Conservation (phyloP, 441 rosid species). For the Iberis amara region DNA sequence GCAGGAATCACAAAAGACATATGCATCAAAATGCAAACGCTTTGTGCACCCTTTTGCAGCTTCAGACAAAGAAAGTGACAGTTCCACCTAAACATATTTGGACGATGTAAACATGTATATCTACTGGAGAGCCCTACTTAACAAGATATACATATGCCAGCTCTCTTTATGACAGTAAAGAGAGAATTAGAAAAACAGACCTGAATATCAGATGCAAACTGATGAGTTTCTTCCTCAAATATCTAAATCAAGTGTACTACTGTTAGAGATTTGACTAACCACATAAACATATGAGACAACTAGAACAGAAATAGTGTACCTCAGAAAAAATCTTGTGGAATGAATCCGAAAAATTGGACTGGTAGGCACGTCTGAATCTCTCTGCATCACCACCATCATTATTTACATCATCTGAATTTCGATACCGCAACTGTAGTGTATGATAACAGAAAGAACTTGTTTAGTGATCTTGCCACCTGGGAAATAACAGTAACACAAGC, state of each 20-base stretch:
- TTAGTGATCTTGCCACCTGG: constrained; percentile 16
- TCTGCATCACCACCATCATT: constrained; percentile 46
- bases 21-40: constrained; percentile 61
- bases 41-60: constrained; percentile 84
- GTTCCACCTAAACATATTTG: constrained; percentile 49
- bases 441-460: constrained; percentile 5
- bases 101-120: constrained; percentile 20
- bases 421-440: constrained; percentile 35
- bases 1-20: constrained; percentile 75
- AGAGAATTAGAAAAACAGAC: constrained; percentile 35
- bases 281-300: constrained; percentile 12
- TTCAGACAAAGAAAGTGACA: constrained; percentile 72
- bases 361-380: constrained; percentile 49
- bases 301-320: constrained; percentile 35
- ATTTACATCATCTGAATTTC: constrained; percentile 41
- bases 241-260: constrained; percentile 43
- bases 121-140: constrained; percentile 9
- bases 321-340: constrained; percentile 83
- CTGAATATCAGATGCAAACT: constrained; percentile 57
- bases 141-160: constrained; percentile 9
- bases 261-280: constrained; percentile 24
- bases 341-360: constrained; percentile 69
- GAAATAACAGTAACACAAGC: constrained; percentile 20
- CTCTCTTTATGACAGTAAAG: constrained; percentile 18
- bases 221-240: constrained; percentile 54